These are phyloP conservation scores for Acorus gramineus DNA, from an alignment of 106 monocot genomes.

Conservation along the genomic window DNA sequence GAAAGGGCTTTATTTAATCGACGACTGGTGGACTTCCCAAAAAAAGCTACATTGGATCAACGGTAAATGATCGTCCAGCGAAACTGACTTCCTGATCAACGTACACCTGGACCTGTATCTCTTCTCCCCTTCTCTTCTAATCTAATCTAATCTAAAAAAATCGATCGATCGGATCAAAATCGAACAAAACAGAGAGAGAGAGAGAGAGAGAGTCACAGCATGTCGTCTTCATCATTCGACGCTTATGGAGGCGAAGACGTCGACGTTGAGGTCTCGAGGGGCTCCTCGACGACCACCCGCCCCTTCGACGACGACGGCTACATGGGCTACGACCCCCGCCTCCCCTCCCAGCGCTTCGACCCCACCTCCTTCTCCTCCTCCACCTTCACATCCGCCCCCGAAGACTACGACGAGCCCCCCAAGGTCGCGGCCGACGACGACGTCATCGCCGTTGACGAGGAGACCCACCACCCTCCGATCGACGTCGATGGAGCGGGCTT, in stretches of 20 bases:
- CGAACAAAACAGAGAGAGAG: neutral
- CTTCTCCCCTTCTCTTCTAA: too few species aligned
- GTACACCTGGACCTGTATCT: too few species aligned
- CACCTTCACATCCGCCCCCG: constrained; percentile 6
- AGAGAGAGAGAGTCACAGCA: constrained; percentile 2
- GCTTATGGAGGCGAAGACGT: constrained; percentile 31
- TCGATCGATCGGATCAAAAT: neutral
- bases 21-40: too few species aligned
- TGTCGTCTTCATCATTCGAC: constrained; percentile 56
- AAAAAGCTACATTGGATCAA: too few species aligned
- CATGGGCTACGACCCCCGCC: constrained; percentile 28
- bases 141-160: too few species aligned
- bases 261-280: neutral
- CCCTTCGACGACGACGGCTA: constrained; percentile 52
- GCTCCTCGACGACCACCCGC: constrained; percentile 6
- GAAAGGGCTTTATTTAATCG: too few species aligned
- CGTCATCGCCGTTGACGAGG: too few species aligned
- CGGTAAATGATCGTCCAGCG: too few species aligned
- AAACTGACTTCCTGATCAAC: too few species aligned
- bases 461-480: too few species aligned
- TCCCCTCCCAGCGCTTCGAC: constrained; percentile 40
- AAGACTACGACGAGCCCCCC: constrained; percentile 9
- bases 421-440: too few species aligned
- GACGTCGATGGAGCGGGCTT: too few species aligned
- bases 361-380: constrained; percentile 1